phyloP scores from a whole-genome alignment of 2,329 filamentous ascomycete genomes.

The Beauveria bassiana region DNA sequence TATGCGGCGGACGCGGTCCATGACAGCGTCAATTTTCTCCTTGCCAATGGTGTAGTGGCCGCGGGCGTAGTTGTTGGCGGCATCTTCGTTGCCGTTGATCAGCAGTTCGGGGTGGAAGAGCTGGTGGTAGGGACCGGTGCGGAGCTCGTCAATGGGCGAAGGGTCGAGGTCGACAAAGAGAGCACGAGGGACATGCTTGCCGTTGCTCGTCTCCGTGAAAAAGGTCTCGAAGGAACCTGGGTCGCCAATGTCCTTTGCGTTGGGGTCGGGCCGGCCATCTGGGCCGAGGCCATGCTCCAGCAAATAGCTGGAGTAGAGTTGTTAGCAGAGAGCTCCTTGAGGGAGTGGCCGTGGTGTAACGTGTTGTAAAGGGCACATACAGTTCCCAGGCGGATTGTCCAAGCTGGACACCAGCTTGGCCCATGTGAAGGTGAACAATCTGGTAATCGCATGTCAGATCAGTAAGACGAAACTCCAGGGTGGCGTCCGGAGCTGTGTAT shows the following conservation, averaged over 20 bases:
- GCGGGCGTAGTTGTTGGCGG: constrained; percentile 70
- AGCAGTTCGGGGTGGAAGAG: constrained; percentile 67
- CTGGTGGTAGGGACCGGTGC: constrained; percentile 58
- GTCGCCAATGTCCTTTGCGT: constrained; percentile 50
- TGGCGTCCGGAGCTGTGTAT: constrained; percentile 2
- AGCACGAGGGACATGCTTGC: constrained; percentile 65
- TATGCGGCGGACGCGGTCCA: constrained; percentile 62
- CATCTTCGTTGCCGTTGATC: constrained; percentile 69
- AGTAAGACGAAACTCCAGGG: constrained; percentile 8
- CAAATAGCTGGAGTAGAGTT: constrained; percentile 49
- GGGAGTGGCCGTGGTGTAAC: constrained; percentile 8
- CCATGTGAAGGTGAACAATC: constrained; percentile 58
- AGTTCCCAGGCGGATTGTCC: constrained; percentile 71
- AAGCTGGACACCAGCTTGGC: constrained; percentile 66
- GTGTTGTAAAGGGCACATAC: constrained; percentile 38
- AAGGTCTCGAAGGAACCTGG: constrained; percentile 63
- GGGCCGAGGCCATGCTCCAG: constrained; percentile 62
- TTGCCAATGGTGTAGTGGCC: constrained; percentile 72
- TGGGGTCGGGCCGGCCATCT: constrained; percentile 57
- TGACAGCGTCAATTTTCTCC: constrained; percentile 65
- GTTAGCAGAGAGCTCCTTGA: neutral
- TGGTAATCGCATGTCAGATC: constrained; percentile 22
- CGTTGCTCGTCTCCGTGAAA: constrained; percentile 64
- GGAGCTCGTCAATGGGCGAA: constrained; percentile 67
- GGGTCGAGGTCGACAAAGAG: constrained; percentile 68